Conservation (phyloP, 2,329 filamentous ascomycete genomes). For the Diaporthe sp. region DNA sequence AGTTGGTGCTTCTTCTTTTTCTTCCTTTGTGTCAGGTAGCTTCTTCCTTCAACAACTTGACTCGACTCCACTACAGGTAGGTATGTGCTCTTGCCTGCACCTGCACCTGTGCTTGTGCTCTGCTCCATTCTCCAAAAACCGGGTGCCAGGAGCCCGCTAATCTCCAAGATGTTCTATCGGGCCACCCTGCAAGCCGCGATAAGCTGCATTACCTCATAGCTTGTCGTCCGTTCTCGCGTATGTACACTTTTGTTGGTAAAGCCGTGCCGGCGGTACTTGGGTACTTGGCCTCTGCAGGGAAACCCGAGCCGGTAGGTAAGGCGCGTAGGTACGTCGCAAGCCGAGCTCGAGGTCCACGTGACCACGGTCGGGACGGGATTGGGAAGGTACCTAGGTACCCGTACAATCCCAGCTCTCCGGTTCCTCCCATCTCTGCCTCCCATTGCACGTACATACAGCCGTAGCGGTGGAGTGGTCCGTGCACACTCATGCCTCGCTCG, state of each 20-base stretch:
- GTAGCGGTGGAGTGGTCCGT: slow-evolving; percentile 9
- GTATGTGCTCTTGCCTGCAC: not conserved
- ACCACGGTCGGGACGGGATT: not conserved
- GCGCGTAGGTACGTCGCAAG: not conserved
- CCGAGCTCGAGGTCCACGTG: not conserved
- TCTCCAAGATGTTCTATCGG: slow-evolving; percentile 16
- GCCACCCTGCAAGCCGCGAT: slow-evolving; percentile 16
- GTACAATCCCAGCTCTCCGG: slow-evolving; percentile 19
- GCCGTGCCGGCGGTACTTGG: not conserved
- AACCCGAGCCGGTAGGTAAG: not conserved
- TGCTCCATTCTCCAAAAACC: not conserved
- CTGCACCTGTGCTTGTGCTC: not conserved
- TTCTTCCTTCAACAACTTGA: slow-evolving; percentile 13
- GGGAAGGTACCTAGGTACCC: not conserved
- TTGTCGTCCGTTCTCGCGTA: not conserved
- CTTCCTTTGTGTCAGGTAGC: not conserved
- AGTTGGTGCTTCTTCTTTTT: not conserved
- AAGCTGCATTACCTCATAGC: slow-evolving; percentile 29
- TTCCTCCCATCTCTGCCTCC: slow-evolving; percentile 22
- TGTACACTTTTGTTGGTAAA: not conserved
- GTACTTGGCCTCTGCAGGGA: not conserved
- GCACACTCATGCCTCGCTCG: slow-evolving; percentile 20
- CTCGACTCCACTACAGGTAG: slow-evolving; percentile 17
- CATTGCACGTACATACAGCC: not conserved
- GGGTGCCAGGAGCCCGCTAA: not conserved